Evolutionary conservation across 2,329 filamentous ascomycete genomes (phyloP).

Genomic region (Ascochyta koolunga): DNA sequence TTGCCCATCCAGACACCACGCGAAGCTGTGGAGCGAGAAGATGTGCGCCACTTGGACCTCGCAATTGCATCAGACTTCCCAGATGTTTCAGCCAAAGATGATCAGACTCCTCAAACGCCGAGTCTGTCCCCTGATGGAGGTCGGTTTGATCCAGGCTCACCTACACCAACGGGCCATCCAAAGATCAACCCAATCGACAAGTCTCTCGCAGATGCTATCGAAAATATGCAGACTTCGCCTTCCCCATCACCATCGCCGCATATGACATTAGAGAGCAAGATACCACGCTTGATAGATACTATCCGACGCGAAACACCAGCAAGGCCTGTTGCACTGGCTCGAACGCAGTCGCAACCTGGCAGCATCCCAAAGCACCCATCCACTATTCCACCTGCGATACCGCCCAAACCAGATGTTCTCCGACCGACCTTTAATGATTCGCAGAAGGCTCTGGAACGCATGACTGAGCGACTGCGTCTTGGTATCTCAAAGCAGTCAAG

Average conservation of each 20-base stretch:
- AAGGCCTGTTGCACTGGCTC: constrained; percentile 33
- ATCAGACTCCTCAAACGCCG: constrained; percentile 37
- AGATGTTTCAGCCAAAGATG: constrained; percentile 25
- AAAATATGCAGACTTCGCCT: constrained; percentile 42
- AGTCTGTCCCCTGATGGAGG: constrained; percentile 27
- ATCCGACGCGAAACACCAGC: constrained; percentile 38
- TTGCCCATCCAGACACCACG: constrained; percentile 38
- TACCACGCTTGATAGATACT: constrained; percentile 47
- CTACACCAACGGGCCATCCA: constrained; percentile 36
- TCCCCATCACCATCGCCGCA: constrained; percentile 24
- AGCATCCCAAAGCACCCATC: constrained; percentile 31
- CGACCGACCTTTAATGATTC: constrained; percentile 44
- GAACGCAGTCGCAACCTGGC: constrained; percentile 48
- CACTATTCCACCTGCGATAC: constrained; percentile 20
- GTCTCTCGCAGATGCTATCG: constrained; percentile 41
- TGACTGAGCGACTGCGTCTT: constrained; percentile 74
- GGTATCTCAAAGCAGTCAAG: constrained; percentile 66
- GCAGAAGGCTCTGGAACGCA: constrained; percentile 64
- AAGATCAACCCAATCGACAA: constrained; percentile 46
- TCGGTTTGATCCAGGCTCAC: constrained; percentile 32
- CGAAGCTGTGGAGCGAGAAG: constrained; percentile 55
- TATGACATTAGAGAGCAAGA: constrained; percentile 42
- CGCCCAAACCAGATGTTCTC: constrained; percentile 25
- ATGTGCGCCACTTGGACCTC: constrained; percentile 67
- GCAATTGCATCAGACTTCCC: constrained; percentile 56